Evolutionary conservation across 495 filamentous ascomycete species (phyloP).

Genomic region (Xylaria telfairii): DNA sequence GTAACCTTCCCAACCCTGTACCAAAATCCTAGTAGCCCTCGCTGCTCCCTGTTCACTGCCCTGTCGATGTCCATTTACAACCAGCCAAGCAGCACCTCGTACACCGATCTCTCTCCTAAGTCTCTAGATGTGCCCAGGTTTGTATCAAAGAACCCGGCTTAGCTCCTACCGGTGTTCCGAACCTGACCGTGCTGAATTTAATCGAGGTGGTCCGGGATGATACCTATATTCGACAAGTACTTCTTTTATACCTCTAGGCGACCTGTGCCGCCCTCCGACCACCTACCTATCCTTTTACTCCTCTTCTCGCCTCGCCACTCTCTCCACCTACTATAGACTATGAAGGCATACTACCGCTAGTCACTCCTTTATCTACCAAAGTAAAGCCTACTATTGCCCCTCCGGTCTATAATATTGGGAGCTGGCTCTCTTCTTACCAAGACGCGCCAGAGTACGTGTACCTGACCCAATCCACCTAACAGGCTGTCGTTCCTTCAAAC

Average conservation of each 20-base stretch:
- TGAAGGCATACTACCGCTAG: conserved; percentile 45
- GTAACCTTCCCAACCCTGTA: conserved; percentile 49
- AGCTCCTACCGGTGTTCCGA: conserved; percentile 60
- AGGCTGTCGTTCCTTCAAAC: conserved; percentile 45
- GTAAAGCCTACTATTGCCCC: conserved; percentile 47
- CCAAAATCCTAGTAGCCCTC: conserved; percentile 43
- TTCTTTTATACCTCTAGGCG: conserved; percentile 56
- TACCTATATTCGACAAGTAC: conserved; percentile 43
- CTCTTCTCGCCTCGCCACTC: conserved; percentile 41
- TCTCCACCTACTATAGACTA: conserved; percentile 44
- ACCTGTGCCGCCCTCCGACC: conserved; percentile 53
- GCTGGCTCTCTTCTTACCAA: conserved; percentile 55
- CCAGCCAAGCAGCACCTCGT: conserved; percentile 52
- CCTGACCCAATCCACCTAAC: conserved; percentile 43
- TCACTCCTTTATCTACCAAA: conserved; percentile 52
- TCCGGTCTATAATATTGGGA: conserved; percentile 60
- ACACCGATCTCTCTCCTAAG: conserved; percentile 50
- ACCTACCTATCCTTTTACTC: conserved; percentile 36
- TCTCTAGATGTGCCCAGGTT: conserved; percentile 55
- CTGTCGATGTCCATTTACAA: conserved; percentile 44
- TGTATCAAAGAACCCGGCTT: conserved; percentile 59
- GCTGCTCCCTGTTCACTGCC: conserved; percentile 43
- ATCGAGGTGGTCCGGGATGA: conserved; percentile 44
- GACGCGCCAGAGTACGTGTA: conserved; percentile 47
- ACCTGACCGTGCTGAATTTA: conserved; percentile 51